These are phyloP conservation scores for Elongisporangium undulatum DNA, from an alignment of 352 stramenopile genomes.

Conservation along the genomic window DNA sequence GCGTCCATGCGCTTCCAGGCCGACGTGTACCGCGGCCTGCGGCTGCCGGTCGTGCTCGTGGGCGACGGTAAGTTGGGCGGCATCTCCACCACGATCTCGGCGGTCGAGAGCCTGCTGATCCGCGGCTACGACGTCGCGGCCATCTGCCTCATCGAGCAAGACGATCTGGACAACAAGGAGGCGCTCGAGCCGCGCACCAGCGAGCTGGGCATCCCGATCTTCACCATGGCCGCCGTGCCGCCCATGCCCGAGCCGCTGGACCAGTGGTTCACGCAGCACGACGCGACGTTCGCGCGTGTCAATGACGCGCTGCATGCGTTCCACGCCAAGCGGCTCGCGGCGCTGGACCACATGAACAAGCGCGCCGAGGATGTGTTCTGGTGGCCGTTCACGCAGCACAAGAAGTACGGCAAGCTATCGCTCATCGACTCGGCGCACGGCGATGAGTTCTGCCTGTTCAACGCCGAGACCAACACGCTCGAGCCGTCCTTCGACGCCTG, in stretches of 20 bases:
- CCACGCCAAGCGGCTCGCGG: slow-evolving; percentile 46
- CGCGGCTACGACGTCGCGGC: slow-evolving; percentile 90
- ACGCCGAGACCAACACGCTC: slow-evolving; percentile 39
- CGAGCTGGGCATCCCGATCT: slow-evolving; percentile 72
- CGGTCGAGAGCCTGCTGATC: slow-evolving; percentile 90
- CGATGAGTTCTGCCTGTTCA: slow-evolving; percentile 76
- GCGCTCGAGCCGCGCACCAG: slow-evolving; percentile 52
- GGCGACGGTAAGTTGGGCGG: slow-evolving; percentile 96
- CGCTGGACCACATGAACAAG: slow-evolving; percentile 51
- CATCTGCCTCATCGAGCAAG: slow-evolving; percentile 80
- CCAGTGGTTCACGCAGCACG: slow-evolving; percentile 57
- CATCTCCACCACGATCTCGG: slow-evolving; percentile 93
- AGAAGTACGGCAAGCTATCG: slow-evolving; percentile 70
- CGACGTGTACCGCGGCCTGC: slow-evolving; percentile 91
- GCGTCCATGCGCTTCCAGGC: slow-evolving; percentile 88
- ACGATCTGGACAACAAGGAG: slow-evolving; percentile 58
- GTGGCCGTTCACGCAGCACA: slow-evolving; percentile 94
- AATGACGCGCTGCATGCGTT: slow-evolving; percentile 43
- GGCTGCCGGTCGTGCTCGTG: slow-evolving; percentile 91
- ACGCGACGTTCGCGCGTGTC: slow-evolving; percentile 45
- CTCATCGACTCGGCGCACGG: slow-evolving; percentile 89
- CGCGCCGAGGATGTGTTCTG: slow-evolving; percentile 81
- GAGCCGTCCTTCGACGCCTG: slow-evolving; percentile 86
- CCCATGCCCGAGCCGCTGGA: slow-evolving; percentile 71
- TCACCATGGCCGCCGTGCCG: slow-evolving; percentile 67